These are phyloP conservation scores for Ophiocordyceps camponoti-saundersi DNA, from an alignment of 2,329 filamentous ascomycete genomes.

Conservation along the genomic window DNA sequence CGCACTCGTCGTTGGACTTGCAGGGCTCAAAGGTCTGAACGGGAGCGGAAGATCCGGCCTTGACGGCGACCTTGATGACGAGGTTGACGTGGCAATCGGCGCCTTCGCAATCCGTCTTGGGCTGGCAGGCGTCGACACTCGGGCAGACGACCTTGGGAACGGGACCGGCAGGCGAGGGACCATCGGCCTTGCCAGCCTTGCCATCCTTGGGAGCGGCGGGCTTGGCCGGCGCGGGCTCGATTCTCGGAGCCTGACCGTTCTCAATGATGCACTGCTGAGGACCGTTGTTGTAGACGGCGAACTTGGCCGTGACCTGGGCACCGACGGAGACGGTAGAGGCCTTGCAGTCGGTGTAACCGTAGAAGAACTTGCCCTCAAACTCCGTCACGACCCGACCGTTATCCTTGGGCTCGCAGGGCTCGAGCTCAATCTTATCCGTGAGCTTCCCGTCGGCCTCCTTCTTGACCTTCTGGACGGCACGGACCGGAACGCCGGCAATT, in stretches of 20 bases:
- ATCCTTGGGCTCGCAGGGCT: not conserved
- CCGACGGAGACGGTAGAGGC: not conserved
- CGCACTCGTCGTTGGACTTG: not conserved
- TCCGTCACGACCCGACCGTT: conserved; percentile 1
- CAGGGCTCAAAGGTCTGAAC: not conserved
- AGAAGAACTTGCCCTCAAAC: not conserved
- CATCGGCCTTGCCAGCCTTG: not conserved
- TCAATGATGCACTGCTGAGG: not conserved
- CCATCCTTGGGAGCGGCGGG: not conserved
- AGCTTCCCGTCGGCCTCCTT: not conserved
- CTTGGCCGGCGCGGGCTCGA: not conserved
- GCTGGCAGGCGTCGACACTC: not conserved
- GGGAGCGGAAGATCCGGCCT: not conserved
- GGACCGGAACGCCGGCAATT: not conserved
- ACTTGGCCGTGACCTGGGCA: not conserved
- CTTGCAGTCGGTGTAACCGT: not conserved
- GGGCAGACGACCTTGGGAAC: not conserved
- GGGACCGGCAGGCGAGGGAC: too few relatives aligned
- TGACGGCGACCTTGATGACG: not conserved
- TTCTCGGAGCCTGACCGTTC: not conserved
- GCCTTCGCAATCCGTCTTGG: not conserved
- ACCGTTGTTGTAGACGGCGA: not conserved
- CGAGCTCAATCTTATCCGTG: not conserved
- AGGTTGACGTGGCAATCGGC: not conserved
- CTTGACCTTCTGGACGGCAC: not conserved